Base-by-base conservation (phyloP, 495 filamentous ascomycete species). In the Chlorociboria aeruginascens region DNA sequence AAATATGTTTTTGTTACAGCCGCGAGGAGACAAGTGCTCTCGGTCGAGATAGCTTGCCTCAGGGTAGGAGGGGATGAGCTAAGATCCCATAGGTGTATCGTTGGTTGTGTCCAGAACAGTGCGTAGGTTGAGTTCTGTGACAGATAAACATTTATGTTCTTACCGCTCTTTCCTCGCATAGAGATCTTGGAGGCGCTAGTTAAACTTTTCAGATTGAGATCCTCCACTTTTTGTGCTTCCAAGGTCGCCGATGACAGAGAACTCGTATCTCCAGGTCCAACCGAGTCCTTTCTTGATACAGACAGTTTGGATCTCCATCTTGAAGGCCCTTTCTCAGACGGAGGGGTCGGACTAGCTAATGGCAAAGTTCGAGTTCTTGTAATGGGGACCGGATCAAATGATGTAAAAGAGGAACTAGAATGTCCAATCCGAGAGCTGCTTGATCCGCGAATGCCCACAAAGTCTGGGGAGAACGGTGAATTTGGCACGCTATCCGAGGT, bases 21-120 rank as follows among this genome's bases (percentile, higher is more conserved):
- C 17, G 61, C 64, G 1, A 65, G 45, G 10, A 66, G 54, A 48
- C 64, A 66, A 28, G 54, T 66, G 50, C 62, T 65, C 13, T 62
- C 62, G 6, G 62, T 57, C 16, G 48, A 12, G 16, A 65, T 54
- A 13, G 52, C 51, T 13, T 59, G 55, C 25, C 53, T 40, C 38
- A 61, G 46, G 8, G 49, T 55, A 0, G 60, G 57, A 1, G 64
- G 57, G 2, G 64, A 61, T 1, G 50, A 54, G 8, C 58, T 53
- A 28, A 65, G 48, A 49, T 66, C 64, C 61, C 61, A 66, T 9
- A 66, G 50, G 46, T 66, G 60, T 10, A 66, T 63, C 12, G 51
- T 31, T 25, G 57, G 39, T 47, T 66, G 62, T 1, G 57, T 61
- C 64, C 64, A 66, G 30, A 65, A 66, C 3, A 66, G 54, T 39